Evolutionary conservation across 2,329 filamentous ascomycete species (phyloP), one percentile per base, ranked within the genome.

Genomic region (Scytalidium lignicola): DNA sequence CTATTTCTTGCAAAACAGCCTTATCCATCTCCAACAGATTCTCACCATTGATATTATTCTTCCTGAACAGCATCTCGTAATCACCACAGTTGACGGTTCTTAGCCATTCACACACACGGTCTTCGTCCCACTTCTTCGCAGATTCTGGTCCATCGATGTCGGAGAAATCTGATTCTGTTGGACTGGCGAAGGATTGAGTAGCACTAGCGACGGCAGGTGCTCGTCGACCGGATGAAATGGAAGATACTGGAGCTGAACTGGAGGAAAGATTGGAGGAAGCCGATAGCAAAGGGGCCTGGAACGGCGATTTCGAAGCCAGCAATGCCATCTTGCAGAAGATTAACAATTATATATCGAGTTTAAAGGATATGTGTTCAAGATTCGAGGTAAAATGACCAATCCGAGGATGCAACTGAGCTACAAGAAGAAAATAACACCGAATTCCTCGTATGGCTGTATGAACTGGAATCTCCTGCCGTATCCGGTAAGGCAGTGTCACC

Each of bases 21-120:
- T 96, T 95, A 69, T 99, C 93, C 77, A 96, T 92, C 70, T 99
- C 93, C 59, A 99, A 78, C 41, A 99, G 75, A 65, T 95, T 96
- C 71, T 96, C 90, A 62, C 93, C 93, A 65, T 93, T 99, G 74
- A 99, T 96, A 68, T 97, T 89, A 67, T 99, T 96, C 65, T 84
- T 84, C 70, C 88, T 71, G 70, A 96, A 96, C 21, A 96, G 70
- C 62, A 88, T 84, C 65, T 96, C 90, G 70, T 99, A 97, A 65
- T 97, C 90, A 59, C 86, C 85, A 65, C 91, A 97, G 64, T 95
- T 92, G 65, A 99, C 91, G 60, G 83, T 90, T 61, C 85, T 80
- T 55, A 99, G 76, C 79, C 95, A 99, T 46, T 96, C 88, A 63
- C 87, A 88, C 23, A 99, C 93, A 58, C 84, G 84, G 58, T 91